These are phyloP conservation scores for Clarkia xantiana DNA, from an alignment of 345 rosid species.

Conservation along the genomic window DNA sequence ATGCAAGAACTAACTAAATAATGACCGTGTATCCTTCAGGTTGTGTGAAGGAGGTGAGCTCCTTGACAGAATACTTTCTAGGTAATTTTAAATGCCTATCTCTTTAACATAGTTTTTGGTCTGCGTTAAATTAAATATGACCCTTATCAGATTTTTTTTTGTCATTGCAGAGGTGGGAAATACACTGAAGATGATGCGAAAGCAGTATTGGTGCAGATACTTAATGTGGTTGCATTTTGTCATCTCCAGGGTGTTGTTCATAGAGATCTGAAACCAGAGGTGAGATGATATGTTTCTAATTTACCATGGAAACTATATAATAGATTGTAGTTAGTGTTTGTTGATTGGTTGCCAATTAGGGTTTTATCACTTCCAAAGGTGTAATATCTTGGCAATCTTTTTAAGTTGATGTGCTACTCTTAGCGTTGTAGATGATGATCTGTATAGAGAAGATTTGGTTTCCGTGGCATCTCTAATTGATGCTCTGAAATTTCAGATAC, in stretches of 20 bases:
- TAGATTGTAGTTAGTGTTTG: too few relatives aligned
- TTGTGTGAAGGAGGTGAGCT: conserved; percentile 97
- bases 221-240: conserved; percentile 74
- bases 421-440: too few relatives aligned
- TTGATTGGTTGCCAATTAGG: too few relatives aligned
- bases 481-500: too few relatives aligned
- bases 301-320: conserved; percentile 2
- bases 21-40: conserved; percentile 34
- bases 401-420: too few relatives aligned
- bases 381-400: too few relatives aligned
- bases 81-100: conserved; percentile 23
- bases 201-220: conserved; percentile 67
- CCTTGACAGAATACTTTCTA: conserved; percentile 70
- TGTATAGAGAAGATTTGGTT: too few relatives aligned
- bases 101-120: neutral
- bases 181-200: conserved; percentile 84
- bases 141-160: conserved; percentile 7
- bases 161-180: conserved; percentile 62
- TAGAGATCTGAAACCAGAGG: conserved; percentile 98
- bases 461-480: too few relatives aligned
- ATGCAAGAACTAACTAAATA: neutral
- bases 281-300: conserved; percentile 14
- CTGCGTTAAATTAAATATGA: neutral
- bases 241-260: conserved; percentile 98
- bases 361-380: too few relatives aligned